Evolutionary conservation across 768 basidiomycete species (phyloP).

Genomic region (Stropharia rugosoannulata): DNA sequence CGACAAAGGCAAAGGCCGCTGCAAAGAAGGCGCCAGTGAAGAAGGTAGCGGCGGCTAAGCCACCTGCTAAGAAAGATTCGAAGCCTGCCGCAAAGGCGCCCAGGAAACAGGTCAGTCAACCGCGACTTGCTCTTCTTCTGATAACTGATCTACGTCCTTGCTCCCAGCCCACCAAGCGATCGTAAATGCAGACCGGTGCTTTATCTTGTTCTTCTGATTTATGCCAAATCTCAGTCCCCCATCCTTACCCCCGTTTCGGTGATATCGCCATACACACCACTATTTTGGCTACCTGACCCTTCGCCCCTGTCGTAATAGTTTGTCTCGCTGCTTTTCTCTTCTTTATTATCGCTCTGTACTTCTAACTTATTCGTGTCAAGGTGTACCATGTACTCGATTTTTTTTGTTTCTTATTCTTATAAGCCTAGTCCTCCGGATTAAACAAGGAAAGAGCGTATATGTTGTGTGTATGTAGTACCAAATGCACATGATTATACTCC

Average conservation of each 20-base stretch:
- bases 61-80: slow-evolving; percentile 28
- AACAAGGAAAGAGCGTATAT: slow-evolving; percentile 13
- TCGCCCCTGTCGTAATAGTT: slow-evolving; percentile 17
- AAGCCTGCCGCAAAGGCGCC: slow-evolving; percentile 34
- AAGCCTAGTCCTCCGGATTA: slow-evolving; percentile 13
- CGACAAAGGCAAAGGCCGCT: slow-evolving; percentile 41
- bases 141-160: neutral
- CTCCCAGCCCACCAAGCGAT: slow-evolving; percentile 25
- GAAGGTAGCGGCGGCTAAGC: slow-evolving; percentile 28
- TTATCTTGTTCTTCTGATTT: slow-evolving; percentile 10
- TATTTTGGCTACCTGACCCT: slow-evolving; percentile 7
- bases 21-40: slow-evolving; percentile 37
- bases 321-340: slow-evolving; percentile 9
- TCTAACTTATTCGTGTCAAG: slow-evolving; percentile 38
- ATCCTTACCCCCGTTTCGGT: slow-evolving; percentile 12
- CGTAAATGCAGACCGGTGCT: slow-evolving; percentile 7
- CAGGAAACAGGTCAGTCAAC: slow-evolving; percentile 33
- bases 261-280: slow-evolving; percentile 10
- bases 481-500: slow-evolving; percentile 8
- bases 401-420: slow-evolving; percentile 14
- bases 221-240: slow-evolving; percentile 15
- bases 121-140: neutral
- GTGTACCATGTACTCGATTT: slow-evolving; percentile 27
- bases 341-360: slow-evolving; percentile 30
- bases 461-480: slow-evolving; percentile 13